These are phyloP conservation scores for Lasiosphaeria hispida DNA, from an alignment of 495 filamentous ascomycete genomes.

Conservation along the genomic window DNA sequence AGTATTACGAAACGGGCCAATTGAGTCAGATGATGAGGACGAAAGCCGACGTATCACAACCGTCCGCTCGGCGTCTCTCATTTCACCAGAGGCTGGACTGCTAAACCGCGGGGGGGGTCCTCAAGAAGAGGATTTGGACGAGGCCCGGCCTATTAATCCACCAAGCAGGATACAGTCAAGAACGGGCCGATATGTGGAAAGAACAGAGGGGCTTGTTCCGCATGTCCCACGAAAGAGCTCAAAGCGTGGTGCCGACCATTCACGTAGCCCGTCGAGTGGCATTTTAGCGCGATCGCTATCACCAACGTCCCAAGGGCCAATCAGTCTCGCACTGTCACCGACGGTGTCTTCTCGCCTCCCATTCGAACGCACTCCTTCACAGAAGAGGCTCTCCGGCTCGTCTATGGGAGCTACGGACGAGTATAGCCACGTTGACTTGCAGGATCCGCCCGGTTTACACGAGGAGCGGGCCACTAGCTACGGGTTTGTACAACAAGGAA, in stretches of 20 bases:
- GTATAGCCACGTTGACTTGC: constrained; percentile 33
- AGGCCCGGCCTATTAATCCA: not conserved
- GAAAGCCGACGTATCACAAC: constrained; percentile 28
- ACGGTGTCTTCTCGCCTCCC: constrained; percentile 50
- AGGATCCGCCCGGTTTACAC: constrained; percentile 20
- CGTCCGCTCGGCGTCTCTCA: constrained; percentile 22
- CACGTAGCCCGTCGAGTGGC: constrained; percentile 22
- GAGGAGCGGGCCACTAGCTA: constrained; percentile 63
- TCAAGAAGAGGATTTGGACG: constrained; percentile 33
- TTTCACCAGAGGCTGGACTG: constrained; percentile 34
- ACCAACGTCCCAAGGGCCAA: not conserved
- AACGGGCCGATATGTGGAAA: constrained; percentile 52
- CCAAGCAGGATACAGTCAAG: too few relatives aligned
- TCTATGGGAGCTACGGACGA: constrained; percentile 48
- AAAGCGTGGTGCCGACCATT: constrained; percentile 45
- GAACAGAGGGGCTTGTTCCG: constrained; percentile 50
- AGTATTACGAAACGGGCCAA: constrained; percentile 54
- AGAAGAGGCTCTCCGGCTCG: constrained; percentile 49
- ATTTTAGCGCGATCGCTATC: constrained; percentile 10
- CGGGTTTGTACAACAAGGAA: constrained; percentile 73
- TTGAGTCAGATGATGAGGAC: constrained; percentile 60
- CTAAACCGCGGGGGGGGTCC: constrained; percentile 46
- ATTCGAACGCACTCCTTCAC: constrained; percentile 57
- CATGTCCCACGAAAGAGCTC: constrained; percentile 63
- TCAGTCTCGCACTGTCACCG: constrained; percentile 12